These are phyloP conservation scores for Diplocarpon rosae DNA, from an alignment of 2,329 filamentous ascomycete genomes.

Conservation along the genomic window DNA sequence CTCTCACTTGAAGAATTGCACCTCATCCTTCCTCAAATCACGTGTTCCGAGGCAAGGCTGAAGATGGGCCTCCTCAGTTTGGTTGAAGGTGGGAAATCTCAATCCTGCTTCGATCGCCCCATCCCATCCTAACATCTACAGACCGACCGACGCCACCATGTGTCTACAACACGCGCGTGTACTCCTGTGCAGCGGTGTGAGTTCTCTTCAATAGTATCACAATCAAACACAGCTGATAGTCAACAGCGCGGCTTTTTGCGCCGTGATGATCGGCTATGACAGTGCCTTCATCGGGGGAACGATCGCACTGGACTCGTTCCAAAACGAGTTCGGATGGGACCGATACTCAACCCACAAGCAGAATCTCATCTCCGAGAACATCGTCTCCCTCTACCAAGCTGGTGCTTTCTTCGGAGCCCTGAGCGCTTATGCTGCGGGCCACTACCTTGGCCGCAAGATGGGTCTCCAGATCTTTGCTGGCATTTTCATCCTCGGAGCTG, in stretches of 20 bases:
- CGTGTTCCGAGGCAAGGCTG: no score
- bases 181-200: constrained; percentile 34
- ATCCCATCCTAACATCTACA: background rate
- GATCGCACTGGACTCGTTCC: constrained; percentile 58
- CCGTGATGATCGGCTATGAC: constrained; percentile 48
- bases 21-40: no score
- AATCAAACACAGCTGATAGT: background rate
- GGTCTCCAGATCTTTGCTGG: constrained; percentile 49
- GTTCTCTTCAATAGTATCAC: constrained; percentile 30
- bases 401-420: constrained; percentile 73
- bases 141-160: constrained; percentile 19
- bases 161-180: constrained; percentile 17
- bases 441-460: constrained; percentile 56
- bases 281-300: constrained; percentile 73
- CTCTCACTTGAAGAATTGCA: no score
- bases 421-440: constrained; percentile 52
- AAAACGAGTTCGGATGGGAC: constrained; percentile 53
- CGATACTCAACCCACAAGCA: constrained; percentile 35
- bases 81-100: constrained; percentile 2
- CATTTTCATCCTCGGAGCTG: constrained; percentile 60
- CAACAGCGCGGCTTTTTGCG: constrained; percentile 40
- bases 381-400: constrained; percentile 72
- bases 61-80: background rate
- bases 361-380: constrained; percentile 58
- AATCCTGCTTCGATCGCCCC: background rate